Percentiles rank a stretch among this genome's conserved stretches.
Conservation (phyloP, 768 basidiomycete species). For the Wakefieldia striispora region DNA sequence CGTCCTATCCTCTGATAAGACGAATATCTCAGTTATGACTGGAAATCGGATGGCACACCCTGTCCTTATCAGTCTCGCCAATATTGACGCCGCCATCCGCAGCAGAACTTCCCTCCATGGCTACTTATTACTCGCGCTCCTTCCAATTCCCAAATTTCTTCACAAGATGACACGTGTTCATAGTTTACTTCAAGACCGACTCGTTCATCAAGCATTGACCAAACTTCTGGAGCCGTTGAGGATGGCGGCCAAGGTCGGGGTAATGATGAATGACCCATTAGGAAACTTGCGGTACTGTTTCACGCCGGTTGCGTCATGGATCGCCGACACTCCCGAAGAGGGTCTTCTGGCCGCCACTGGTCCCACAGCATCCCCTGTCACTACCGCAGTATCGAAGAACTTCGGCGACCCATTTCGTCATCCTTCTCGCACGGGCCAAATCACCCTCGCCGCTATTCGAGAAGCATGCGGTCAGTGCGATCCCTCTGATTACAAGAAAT, state of each 20-base stretch:
- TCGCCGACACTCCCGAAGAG: neutral
- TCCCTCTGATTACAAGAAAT: neutral
- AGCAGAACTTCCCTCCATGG: neutral
- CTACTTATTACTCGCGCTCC: neutral
- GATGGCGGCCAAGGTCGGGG: neutral
- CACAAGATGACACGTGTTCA: neutral
- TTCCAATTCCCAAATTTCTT: neutral
- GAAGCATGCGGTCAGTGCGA: neutral
- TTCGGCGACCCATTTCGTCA: neutral
- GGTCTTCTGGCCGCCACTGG: too few relatives aligned
- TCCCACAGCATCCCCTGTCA: neutral
- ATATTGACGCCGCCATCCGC: neutral
- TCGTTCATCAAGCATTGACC: neutral
- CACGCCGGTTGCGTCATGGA: neutral
- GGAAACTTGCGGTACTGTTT: neutral
- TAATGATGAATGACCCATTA: neutral
- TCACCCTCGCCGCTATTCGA: neutral
- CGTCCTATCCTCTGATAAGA: too few relatives aligned
- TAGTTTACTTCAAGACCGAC: neutral
- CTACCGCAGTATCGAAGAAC: neutral
- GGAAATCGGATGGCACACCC: neutral
- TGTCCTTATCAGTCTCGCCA: neutral
- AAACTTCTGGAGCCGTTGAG: neutral
- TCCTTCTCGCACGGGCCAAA: neutral
- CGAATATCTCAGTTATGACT: neutral